A percentile compares a stretch with the other conserved stretches of the same genome.
phyloP scores from a whole-genome alignment of 192 early-diverging fungal species.

The Dispira simplex region DNA sequence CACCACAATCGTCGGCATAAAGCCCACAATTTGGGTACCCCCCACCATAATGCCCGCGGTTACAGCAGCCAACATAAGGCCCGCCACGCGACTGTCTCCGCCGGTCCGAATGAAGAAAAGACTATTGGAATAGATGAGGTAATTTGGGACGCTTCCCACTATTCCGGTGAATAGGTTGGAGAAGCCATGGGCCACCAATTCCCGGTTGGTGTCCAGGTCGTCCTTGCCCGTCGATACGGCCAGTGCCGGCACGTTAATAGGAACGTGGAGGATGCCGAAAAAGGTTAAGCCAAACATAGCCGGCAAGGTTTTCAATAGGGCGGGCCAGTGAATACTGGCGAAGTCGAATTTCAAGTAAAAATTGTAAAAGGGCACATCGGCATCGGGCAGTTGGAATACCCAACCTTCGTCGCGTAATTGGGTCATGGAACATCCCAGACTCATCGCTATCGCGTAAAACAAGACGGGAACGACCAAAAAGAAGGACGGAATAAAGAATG shows the following conservation, averaged over 20 bases:
- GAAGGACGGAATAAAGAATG: conserved; percentile 79
- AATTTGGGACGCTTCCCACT: conserved; percentile 71
- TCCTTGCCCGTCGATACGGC: conserved; percentile 80
- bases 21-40: conserved; percentile 76
- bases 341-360: conserved; percentile 64
- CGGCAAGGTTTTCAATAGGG: conserved; percentile 53
- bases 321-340: conserved; percentile 43
- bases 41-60: conserved; percentile 63
- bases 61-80: conserved; percentile 59
- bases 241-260: conserved; percentile 90
- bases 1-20: conserved; percentile 89
- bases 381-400: conserved; percentile 67
- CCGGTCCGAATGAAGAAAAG: conserved; percentile 87
- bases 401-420: conserved; percentile 57
- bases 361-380: conserved; percentile 65
- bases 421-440: conserved; percentile 41
- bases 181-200: conserved; percentile 84
- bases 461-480: conserved; percentile 65
- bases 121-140: conserved; percentile 86
- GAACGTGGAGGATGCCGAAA: conserved; percentile 93
- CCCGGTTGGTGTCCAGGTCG: conserved; percentile 80
- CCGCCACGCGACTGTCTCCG: conserved; percentile 73
- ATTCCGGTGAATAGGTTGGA: conserved; percentile 72
- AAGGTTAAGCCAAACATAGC: conserved; percentile 88
- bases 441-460: conserved; percentile 54